These are phyloP conservation scores for Metschnikowia shivogae DNA, from an alignment of 805 yeast species.

Conservation along the genomic window DNA sequence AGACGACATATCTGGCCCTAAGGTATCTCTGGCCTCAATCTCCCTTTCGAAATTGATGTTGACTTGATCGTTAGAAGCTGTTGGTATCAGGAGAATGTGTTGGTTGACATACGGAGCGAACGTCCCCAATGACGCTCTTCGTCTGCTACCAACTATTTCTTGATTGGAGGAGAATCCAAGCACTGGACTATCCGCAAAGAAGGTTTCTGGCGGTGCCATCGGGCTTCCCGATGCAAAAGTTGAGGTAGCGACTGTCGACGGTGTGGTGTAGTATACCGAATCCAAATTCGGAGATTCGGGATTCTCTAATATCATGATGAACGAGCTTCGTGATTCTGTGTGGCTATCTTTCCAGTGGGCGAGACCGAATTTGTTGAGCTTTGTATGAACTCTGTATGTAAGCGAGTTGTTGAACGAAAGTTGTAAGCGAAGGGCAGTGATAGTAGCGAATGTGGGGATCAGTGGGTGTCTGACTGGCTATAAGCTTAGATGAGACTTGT, in stretches of 20 bases:
- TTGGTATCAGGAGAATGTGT: neutral
- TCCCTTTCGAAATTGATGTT: neutral
- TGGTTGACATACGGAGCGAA: neutral
- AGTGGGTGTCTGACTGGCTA: neutral
- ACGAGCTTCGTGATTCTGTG: neutral
- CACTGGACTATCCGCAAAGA: neutral
- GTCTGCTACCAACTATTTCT: neutral
- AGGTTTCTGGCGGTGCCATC: neutral
- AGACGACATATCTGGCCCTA: neutral
- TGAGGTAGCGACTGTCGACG: slow-evolving; percentile 3
- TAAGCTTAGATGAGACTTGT: too few species aligned
- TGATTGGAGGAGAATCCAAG: neutral
- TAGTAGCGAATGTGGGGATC: slow-evolving; percentile 1
- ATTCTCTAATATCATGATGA: neutral
- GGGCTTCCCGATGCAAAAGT: slow-evolving; percentile 4
- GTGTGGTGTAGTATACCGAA: slow-evolving; percentile 1
- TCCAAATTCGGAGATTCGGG: neutral
- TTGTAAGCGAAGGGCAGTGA: neutral
- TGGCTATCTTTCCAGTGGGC: neutral
- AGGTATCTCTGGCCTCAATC: neutral
- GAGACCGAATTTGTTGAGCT: too few species aligned
- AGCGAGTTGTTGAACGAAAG: neutral
- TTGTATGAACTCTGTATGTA: neutral
- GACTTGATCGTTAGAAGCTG: neutral
- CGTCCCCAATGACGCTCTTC: neutral